Evolutionary conservation across 257 asterid species (phyloP).

Genomic region (Leonotis leonurus): DNA sequence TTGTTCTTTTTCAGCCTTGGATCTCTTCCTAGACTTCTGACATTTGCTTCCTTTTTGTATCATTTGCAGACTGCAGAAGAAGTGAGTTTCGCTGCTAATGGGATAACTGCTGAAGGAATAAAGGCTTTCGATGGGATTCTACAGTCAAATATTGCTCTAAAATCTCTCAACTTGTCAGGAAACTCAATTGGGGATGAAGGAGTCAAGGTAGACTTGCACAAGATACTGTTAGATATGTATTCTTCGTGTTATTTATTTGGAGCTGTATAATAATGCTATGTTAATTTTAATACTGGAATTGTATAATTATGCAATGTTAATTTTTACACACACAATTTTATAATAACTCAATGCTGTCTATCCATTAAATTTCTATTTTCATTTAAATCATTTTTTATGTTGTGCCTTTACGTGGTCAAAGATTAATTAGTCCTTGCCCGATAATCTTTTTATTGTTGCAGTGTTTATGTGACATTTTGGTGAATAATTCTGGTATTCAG

Average conservation of each 20-base stretch:
- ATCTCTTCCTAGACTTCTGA: conserved; percentile 4
- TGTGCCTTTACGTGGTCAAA: conserved; percentile 2
- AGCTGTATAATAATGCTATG: background rate
- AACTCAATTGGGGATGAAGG: conserved; percentile 96
- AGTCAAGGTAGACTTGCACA: conserved; percentile 52
- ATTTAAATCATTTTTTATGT: background rate
- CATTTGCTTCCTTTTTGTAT: conserved; percentile 6
- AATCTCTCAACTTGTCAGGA: conserved; percentile 87
- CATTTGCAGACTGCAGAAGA: conserved; percentile 81
- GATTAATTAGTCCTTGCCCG: conserved; percentile 5
- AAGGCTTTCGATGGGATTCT: conserved; percentile 91
- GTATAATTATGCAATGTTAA: no score
- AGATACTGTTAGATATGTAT: conserved; percentile 16
- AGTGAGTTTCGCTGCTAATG: conserved; percentile 88
- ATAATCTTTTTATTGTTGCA: conserved; percentile 26
- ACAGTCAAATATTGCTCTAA: conserved; percentile 75
- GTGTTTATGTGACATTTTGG: conserved; percentile 64
- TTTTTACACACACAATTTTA: background rate
- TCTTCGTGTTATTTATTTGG: background rate
- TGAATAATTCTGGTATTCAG: conserved; percentile 68
- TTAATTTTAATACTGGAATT: no score
- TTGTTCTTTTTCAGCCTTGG: conserved; percentile 1
- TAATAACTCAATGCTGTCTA: background rate
- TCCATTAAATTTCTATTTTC: background rate
- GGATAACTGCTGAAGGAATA: conserved; percentile 83